phyloP scores from a whole-genome alignment of 768 basidiomycete species.

The Russula sp. region DNA sequence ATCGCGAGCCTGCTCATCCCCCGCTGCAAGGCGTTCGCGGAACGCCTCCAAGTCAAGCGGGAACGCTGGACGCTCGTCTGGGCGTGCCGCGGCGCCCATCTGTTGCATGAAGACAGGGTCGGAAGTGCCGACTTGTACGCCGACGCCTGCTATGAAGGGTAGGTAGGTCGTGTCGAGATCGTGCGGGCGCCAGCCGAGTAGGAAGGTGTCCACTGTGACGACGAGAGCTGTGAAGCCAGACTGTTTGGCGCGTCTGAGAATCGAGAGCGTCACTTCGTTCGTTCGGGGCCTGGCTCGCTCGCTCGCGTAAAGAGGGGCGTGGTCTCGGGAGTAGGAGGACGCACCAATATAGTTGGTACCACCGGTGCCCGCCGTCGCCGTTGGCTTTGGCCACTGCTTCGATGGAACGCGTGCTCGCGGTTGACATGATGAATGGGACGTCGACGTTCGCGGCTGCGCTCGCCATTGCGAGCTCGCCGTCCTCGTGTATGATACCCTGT shows the following conservation, averaged over 20 bases:
- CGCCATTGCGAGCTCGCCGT: slow-evolving; percentile 70
- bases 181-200: slow-evolving; percentile 72
- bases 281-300: slow-evolving; percentile 52
- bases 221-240: slow-evolving; percentile 68
- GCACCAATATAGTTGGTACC: slow-evolving; percentile 83
- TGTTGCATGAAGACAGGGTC: slow-evolving; percentile 76
- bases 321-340: slow-evolving; percentile 19
- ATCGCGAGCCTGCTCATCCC: not conserved
- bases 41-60: not conserved
- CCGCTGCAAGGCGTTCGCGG: not conserved
- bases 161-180: slow-evolving; percentile 64
- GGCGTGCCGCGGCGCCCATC: slow-evolving; percentile 33
- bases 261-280: slow-evolving; percentile 58
- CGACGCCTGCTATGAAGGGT: slow-evolving; percentile 64
- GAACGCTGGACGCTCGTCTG: not conserved
- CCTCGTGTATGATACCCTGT: slow-evolving; percentile 67
- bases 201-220: slow-evolving; percentile 75
- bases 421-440: slow-evolving; percentile 72
- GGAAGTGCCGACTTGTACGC: slow-evolving; percentile 61
- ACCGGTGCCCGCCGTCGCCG: slow-evolving; percentile 62
- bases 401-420: slow-evolving; percentile 67
- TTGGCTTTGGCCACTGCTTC: slow-evolving; percentile 76
- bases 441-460: slow-evolving; percentile 59
- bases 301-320: not conserved
- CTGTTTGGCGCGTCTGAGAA: slow-evolving; percentile 63